These are phyloP conservation scores for Gaeumannomyces sp. DNA, from an alignment of 2,329 filamentous ascomycete genomes.

Conservation along the genomic window DNA sequence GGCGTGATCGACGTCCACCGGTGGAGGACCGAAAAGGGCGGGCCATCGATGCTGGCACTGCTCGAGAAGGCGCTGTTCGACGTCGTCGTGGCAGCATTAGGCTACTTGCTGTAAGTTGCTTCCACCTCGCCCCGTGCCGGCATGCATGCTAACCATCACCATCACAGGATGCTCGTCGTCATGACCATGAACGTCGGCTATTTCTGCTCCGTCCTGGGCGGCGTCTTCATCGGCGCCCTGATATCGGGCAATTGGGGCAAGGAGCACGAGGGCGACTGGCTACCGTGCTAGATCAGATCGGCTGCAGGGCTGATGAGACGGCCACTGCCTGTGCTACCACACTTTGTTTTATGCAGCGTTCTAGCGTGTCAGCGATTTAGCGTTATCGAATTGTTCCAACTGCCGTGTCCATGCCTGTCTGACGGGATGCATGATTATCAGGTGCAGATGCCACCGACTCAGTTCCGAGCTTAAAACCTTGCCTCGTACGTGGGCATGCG, in stretches of 20 bases:
- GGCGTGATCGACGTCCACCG: slow-evolving; percentile 46
- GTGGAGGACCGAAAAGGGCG: slow-evolving; percentile 23
- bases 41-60: background rate
- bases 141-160: background rate
- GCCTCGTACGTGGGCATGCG: too few relatives aligned
- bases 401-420: too few relatives aligned
- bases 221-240: slow-evolving; percentile 52
- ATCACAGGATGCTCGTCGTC: slow-evolving; percentile 63
- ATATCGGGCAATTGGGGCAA: slow-evolving; percentile 1
- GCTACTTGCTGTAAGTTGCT: slow-evolving; percentile 56
- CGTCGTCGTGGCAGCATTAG: slow-evolving; percentile 53
- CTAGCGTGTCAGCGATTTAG: too few relatives aligned
- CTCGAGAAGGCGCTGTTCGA: slow-evolving; percentile 35
- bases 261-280: slow-evolving; percentile 6
- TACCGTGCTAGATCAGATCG: slow-evolving; percentile 3
- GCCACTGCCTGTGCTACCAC: too few relatives aligned
- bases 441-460: too few relatives aligned
- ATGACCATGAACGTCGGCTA: slow-evolving; percentile 87
- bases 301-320: too few relatives aligned
- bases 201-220: slow-evolving; percentile 71
- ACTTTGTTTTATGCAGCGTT: too few relatives aligned
- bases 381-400: too few relatives aligned
- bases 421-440: too few relatives aligned
- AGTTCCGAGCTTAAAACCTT: too few relatives aligned
- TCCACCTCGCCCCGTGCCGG: slow-evolving; percentile 29